A percentile compares a stretch with the other conserved stretches of the same genome.
These are phyloP conservation scores for Pachysandra terminalis DNA, from an alignment of 164 flowering plant species.

Conservation along the genomic window DNA sequence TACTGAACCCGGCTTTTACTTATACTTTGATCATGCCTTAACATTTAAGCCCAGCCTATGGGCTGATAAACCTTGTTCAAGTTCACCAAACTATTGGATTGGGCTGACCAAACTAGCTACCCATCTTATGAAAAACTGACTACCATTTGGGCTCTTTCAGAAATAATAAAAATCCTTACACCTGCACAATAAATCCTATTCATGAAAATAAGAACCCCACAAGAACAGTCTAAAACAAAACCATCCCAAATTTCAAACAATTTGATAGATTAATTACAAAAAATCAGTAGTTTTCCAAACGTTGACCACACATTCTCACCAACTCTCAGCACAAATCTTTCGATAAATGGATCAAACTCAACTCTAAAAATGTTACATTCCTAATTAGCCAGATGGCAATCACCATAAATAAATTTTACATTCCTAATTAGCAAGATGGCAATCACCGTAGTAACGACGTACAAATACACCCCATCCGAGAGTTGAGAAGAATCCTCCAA, in stretches of 20 bases:
- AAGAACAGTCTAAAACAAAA: not conserved
- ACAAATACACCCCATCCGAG: not conserved
- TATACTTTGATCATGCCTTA: too few species aligned
- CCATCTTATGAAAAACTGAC: not conserved
- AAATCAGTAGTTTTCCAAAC: conserved; percentile 12
- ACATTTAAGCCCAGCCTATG: too few species aligned
- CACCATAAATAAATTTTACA: conserved; percentile 10
- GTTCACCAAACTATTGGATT: too few species aligned
- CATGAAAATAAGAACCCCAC: not conserved
- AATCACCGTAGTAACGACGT: not conserved
- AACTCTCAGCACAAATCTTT: conserved; percentile 1
- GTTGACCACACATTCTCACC: not conserved
- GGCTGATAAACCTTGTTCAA: too few species aligned
- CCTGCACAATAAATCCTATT: not conserved
- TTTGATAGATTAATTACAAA: conserved; percentile 24
- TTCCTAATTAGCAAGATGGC: conserved; percentile 18
- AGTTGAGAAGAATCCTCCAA: conserved; percentile 12
- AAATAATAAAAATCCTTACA: too few species aligned
- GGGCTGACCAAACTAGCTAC: too few species aligned
- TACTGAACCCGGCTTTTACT: too few species aligned
- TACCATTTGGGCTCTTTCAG: not conserved
- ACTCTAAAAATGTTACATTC: conserved; percentile 13
- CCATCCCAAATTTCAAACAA: not conserved
- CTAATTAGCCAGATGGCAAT: conserved; percentile 17
- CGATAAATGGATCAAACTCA: conserved; percentile 22